Percentiles rank a stretch among this genome's conserved stretches.
Conservation (phyloP, 192 early-diverging fungal genomes). For the Linnemannia hyalina region DNA sequence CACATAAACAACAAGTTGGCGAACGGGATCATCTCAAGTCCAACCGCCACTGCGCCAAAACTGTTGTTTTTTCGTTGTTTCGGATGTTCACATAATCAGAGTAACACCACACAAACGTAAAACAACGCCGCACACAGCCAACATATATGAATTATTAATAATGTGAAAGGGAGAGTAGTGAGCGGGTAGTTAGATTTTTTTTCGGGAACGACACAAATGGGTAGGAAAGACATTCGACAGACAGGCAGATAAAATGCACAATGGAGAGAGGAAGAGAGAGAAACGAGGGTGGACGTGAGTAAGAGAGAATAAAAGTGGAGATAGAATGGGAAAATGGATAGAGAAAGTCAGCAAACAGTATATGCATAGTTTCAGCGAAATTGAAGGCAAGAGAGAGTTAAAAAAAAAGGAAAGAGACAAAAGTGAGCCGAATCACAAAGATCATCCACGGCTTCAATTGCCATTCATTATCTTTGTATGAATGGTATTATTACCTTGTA, state of each 20-base stretch:
- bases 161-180: neutral
- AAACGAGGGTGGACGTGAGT: neutral
- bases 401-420: neutral
- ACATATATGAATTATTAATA: neutral
- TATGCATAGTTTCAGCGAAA: conserved; percentile 6
- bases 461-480: neutral
- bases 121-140: neutral
- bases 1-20: conserved; percentile 74
- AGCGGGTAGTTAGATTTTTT: neutral
- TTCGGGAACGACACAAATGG: conserved; percentile 7
- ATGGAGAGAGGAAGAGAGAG: neutral
- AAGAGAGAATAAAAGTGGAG: neutral
- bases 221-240: conserved; percentile 1
- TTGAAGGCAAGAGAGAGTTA: neutral
- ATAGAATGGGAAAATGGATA: neutral
- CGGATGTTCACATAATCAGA: neutral
- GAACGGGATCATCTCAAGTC: conserved; percentile 73
- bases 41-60: conserved; percentile 65
- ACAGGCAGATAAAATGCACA: too few species aligned
- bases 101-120: neutral
- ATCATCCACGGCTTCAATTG: neutral
- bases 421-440: neutral
- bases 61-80: neutral
- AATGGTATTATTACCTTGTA: conserved; percentile 17
- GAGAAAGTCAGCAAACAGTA: neutral